phyloP scores from a whole-genome alignment of 176 grass and related monocot genomes.

The Neostapfia colusana region DNA sequence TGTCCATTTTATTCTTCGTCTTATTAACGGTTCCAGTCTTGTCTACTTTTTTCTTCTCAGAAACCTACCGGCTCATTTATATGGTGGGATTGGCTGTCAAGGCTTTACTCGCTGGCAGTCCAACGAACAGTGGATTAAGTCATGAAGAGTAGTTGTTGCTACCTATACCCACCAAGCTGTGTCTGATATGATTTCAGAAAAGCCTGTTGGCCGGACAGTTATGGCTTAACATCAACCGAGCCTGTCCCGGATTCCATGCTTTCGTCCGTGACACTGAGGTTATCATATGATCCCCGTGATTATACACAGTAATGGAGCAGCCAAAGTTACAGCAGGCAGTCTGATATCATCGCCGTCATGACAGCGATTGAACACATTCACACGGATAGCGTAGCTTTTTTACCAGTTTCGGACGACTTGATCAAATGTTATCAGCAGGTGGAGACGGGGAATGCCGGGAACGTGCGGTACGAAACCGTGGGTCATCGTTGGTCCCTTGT shows the following conservation, averaged over 20 bases:
- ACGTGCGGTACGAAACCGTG: constrained; percentile 21
- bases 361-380: background rate
- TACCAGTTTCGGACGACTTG: background rate
- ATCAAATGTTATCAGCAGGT: background rate
- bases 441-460: background rate
- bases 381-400: background rate
- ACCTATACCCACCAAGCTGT: constrained; percentile 18
- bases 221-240: background rate
- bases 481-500: background rate
- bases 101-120: constrained; percentile 26
- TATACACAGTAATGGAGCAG: background rate
- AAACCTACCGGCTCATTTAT: background rate
- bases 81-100: constrained; percentile 26
- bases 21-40: background rate
- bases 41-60: background rate
- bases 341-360: background rate
- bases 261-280: background rate
- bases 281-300: background rate
- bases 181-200: constrained; percentile 1
- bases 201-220: background rate
- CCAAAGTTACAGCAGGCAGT: background rate
- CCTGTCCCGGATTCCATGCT: background rate
- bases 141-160: background rate
- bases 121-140: background rate
- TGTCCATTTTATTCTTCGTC: background rate